phyloP scores from a whole-genome alignment of 345 rosid species.

The Cardamine occulta region DNA sequence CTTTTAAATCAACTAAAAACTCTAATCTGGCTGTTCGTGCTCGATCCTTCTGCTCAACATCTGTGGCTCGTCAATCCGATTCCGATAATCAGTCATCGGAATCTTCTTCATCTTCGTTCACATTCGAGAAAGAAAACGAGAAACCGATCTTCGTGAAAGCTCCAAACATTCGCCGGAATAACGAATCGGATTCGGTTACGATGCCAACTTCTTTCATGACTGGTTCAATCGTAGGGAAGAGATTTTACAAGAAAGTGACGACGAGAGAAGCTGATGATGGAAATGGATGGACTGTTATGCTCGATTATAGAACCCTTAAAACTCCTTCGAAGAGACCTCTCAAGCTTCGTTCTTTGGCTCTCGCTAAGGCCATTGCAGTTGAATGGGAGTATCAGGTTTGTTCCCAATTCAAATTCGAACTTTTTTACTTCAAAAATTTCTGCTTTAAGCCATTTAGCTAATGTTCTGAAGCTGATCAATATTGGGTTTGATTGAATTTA shows the following conservation, averaged over 20 bases:
- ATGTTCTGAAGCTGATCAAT: background rate
- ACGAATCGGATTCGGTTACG: conserved; percentile 59
- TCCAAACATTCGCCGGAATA: conserved; percentile 37
- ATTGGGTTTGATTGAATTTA: background rate
- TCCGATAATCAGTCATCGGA: conserved; percentile 43
- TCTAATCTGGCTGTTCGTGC: conserved; percentile 34
- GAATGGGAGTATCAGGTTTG: conserved; percentile 97
- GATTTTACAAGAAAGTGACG: conserved; percentile 78
- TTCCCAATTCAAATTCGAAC: background rate
- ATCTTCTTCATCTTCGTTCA: conserved; percentile 58
- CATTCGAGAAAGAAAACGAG: conserved; percentile 48
- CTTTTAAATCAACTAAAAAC: conserved; percentile 48
- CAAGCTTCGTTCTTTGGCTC: conserved; percentile 72
- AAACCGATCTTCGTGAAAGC: conserved; percentile 56
- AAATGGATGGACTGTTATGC: conserved; percentile 93
- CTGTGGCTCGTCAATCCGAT: conserved; percentile 47
- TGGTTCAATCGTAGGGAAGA: conserved; percentile 89
- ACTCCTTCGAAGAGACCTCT: conserved; percentile 85
- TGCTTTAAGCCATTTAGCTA: background rate
- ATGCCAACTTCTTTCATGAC: conserved; percentile 94
- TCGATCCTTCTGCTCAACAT: conserved; percentile 50
- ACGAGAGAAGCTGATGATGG: conserved; percentile 91
- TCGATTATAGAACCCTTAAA: conserved; percentile 90
- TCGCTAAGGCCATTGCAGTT: conserved; percentile 89
- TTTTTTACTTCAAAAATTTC: too few relatives aligned